Percentiles rank a stretch among this genome's conserved stretches.
These are phyloP conservation scores for Arthrobotrys megalospora DNA, from an alignment of 2,329 filamentous ascomycete species.

Conservation along the genomic window DNA sequence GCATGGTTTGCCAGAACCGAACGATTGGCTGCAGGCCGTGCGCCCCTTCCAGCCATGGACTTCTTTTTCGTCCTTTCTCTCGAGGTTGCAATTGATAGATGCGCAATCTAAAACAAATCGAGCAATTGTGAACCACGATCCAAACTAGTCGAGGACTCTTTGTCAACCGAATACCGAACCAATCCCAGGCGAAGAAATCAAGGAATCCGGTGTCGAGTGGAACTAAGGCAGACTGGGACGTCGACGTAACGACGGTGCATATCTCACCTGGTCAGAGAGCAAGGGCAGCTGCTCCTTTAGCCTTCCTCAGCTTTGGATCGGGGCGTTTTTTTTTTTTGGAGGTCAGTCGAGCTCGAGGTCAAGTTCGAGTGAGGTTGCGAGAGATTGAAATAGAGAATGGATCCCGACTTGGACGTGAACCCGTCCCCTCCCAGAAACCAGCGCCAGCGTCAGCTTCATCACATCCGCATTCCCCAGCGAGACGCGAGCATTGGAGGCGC, in stretches of 20 bases:
- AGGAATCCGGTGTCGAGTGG: slow-evolving; percentile 30
- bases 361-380: slow-evolving; percentile 6
- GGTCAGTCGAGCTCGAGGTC: slow-evolving; percentile 21
- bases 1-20: slow-evolving; percentile 21
- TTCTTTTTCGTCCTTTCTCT: slow-evolving; percentile 21
- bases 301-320: slow-evolving; percentile 30
- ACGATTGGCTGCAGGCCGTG: slow-evolving; percentile 13
- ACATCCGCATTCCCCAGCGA: slow-evolving; percentile 55
- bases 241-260: slow-evolving; percentile 51
- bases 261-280: slow-evolving; percentile 48
- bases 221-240: slow-evolving; percentile 30
- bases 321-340: slow-evolving; percentile 20
- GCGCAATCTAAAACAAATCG: slow-evolving; percentile 55
- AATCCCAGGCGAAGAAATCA: slow-evolving; percentile 56
- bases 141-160: slow-evolving; percentile 43
- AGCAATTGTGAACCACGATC: slow-evolving; percentile 47
- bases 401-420: slow-evolving; percentile 2
- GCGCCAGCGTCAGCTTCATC: slow-evolving; percentile 32
- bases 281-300: slow-evolving; percentile 26
- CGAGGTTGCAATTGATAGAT: slow-evolving; percentile 1
- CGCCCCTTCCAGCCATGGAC: slow-evolving; percentile 32
- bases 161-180: slow-evolving; percentile 55
- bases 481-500: slow-evolving; percentile 58
- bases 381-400: slow-evolving; percentile 40
- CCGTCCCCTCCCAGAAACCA: slow-evolving; percentile 16